phyloP scores from a whole-genome alignment of 352 stramenopile genomes.

The Phytopythium delawarense region DNA sequence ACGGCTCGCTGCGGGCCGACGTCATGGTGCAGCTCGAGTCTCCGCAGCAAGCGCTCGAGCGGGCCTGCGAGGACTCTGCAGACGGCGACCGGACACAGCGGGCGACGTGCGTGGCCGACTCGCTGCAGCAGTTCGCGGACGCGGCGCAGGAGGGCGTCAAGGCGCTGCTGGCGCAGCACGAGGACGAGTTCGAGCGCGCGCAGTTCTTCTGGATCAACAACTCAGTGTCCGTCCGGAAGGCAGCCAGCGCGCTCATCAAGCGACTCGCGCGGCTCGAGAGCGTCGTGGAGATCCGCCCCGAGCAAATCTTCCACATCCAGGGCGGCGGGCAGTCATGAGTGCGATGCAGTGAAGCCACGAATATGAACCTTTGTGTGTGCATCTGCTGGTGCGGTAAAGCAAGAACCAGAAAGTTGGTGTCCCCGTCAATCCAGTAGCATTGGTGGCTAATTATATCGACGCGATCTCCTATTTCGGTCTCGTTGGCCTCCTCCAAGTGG shows the following conservation, averaged over 20 bases:
- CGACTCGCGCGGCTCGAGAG: slow-evolving; percentile 35
- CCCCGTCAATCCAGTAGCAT: background rate
- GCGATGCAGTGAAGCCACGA: no score
- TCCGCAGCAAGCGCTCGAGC: slow-evolving; percentile 22
- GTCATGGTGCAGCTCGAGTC: slow-evolving; percentile 54
- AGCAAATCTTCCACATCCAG: slow-evolving; percentile 44
- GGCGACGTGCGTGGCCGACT: slow-evolving; percentile 37
- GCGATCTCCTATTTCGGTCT: background rate
- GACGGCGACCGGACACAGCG: slow-evolving; percentile 27
- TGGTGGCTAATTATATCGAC: background rate
- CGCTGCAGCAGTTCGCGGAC: slow-evolving; percentile 49
- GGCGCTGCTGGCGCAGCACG: slow-evolving; percentile 27
- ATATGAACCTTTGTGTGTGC: no score
- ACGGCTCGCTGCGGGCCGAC: slow-evolving; percentile 24
- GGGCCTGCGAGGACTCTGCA: slow-evolving; percentile 18
- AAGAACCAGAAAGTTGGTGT: no score
- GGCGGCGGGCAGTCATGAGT: slow-evolving; percentile 3
- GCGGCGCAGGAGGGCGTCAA: slow-evolving; percentile 38
- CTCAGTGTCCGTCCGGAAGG: slow-evolving; percentile 46
- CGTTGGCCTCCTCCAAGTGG: background rate
- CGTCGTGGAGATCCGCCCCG: slow-evolving; percentile 34
- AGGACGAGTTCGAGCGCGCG: slow-evolving; percentile 25
- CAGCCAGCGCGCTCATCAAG: slow-evolving; percentile 28
- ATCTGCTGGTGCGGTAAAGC: no score
- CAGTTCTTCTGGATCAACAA: slow-evolving; percentile 70